A percentile compares a stretch with the other conserved stretches of the same genome.
These are phyloP conservation scores for Dictyostelium purpureum DNA, from an alignment of 78 protist genomes.

Conservation along the genomic window DNA sequence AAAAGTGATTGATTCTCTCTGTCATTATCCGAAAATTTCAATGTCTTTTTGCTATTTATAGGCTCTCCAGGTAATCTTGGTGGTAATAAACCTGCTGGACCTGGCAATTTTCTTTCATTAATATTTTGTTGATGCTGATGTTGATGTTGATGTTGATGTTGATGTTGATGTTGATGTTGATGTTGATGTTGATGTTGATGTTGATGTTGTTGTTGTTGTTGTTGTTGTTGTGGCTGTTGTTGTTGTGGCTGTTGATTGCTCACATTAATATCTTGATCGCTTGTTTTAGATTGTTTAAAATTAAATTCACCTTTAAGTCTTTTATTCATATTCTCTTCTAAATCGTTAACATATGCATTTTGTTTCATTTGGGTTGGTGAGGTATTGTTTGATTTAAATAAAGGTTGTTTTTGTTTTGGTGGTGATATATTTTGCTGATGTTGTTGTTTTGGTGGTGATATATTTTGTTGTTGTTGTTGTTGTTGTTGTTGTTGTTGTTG, in stretches of 20 bases:
- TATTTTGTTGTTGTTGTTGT: not conserved
- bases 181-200: not conserved
- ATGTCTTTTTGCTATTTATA: not conserved
- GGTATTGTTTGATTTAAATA: not conserved
- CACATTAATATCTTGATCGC: not conserved
- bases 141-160: not conserved
- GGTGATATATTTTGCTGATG: not conserved
- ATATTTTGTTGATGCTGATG: not conserved
- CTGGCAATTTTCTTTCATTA: constrained; percentile 22
- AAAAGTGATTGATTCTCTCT: not conserved
- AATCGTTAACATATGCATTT: not conserved
- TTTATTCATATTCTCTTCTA: not conserved
- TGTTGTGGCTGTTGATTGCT: not conserved
- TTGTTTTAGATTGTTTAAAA: not conserved
- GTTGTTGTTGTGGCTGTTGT: not conserved
- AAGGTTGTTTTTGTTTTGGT: not conserved
- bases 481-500: constrained; percentile 6
- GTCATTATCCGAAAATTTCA: not conserved
- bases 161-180: not conserved
- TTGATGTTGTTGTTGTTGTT: not conserved
- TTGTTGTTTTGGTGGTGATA: not conserved
- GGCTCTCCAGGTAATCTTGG: constrained; percentile 15
- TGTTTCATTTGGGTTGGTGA: not conserved
- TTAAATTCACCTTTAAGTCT: not conserved
- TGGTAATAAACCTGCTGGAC: constrained; percentile 67